These are phyloP conservation scores for Penicillium arizonense DNA, from an alignment of 495 filamentous ascomycete genomes.

Conservation along the genomic window DNA sequence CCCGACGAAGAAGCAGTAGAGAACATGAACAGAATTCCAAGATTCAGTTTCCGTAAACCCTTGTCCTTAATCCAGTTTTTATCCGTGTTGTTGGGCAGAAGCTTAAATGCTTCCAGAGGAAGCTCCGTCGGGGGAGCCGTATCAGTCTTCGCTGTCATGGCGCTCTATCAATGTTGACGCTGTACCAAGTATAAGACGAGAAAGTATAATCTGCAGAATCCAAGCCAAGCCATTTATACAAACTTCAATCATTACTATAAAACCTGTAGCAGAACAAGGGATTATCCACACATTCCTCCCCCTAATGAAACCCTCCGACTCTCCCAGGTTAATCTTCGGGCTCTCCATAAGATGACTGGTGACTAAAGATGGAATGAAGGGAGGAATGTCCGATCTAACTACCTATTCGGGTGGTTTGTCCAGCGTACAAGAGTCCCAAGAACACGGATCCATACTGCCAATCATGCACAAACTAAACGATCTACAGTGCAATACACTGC, in stretches of 20 bases:
- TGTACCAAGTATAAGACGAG: too few relatives aligned
- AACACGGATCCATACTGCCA: neutral
- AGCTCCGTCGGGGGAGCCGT: slow-evolving; percentile 12
- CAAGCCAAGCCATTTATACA: too few relatives aligned
- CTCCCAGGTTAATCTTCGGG: neutral
- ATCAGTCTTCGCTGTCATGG: neutral
- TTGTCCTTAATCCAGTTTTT: slow-evolving; percentile 24
- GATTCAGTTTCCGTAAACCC: slow-evolving; percentile 22
- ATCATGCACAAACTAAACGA: neutral
- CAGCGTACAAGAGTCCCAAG: neutral
- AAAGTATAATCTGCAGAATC: too few relatives aligned
- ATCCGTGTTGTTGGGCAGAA: slow-evolving; percentile 19
- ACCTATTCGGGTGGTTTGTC: neutral
- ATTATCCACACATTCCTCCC: slow-evolving; percentile 23
- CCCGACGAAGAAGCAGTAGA: slow-evolving; percentile 20
- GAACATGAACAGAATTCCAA: slow-evolving; percentile 24
- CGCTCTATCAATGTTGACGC: neutral
- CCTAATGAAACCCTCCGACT: neutral
- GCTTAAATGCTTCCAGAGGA: slow-evolving; percentile 15
- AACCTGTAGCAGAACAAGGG: slow-evolving; percentile 20
- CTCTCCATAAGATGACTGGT: neutral
- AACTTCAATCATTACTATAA: too few relatives aligned
- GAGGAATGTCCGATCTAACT: slow-evolving; percentile 20
- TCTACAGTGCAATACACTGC: neutral
- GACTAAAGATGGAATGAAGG: slow-evolving; percentile 25